A percentile compares a stretch with the other conserved stretches of the same genome.
Conservation (phyloP, 2,329 filamentous ascomycete species). For the Ceratocystis diversiconidia region DNA sequence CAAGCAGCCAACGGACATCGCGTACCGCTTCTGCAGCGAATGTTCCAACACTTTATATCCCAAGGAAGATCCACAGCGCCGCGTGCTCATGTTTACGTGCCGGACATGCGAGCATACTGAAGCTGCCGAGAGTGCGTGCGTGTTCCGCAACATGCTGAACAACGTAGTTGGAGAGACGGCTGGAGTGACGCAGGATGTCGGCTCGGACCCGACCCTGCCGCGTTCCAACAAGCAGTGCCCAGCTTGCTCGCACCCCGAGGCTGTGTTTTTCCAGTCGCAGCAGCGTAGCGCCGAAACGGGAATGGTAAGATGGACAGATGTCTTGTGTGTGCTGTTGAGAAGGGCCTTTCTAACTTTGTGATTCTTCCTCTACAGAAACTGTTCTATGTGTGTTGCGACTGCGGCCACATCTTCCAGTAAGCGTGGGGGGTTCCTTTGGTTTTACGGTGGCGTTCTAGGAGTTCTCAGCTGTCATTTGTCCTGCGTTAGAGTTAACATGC, state of each 20-base stretch:
- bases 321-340: not conserved
- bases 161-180: slow-evolving; percentile 88
- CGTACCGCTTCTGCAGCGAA: slow-evolving; percentile 95
- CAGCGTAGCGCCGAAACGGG: slow-evolving; percentile 93
- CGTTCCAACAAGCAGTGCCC: slow-evolving; percentile 77
- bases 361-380: slow-evolving; percentile 48
- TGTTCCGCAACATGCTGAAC: slow-evolving; percentile 89
- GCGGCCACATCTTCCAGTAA: slow-evolving; percentile 70
- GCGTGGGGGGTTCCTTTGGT: not conserved
- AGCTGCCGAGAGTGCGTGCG: slow-evolving; percentile 72
- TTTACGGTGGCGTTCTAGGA: slow-evolving; percentile 9
- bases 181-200: slow-evolving; percentile 93
- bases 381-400: slow-evolving; percentile 87
- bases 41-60: slow-evolving; percentile 98
- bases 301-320: slow-evolving; percentile 55
- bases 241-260: slow-evolving; percentile 70
- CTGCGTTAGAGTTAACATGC: not conserved
- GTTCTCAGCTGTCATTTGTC: not conserved
- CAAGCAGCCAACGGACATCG: slow-evolving; percentile 61
- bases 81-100: slow-evolving; percentile 86
- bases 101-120: slow-evolving; percentile 89
- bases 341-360: not conserved
- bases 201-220: slow-evolving; percentile 93
- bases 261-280: slow-evolving; percentile 98
- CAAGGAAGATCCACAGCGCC: slow-evolving; percentile 75